Base-by-base conservation (phyloP, 345 rosid species). In the Pistacia integerrima region DNA sequence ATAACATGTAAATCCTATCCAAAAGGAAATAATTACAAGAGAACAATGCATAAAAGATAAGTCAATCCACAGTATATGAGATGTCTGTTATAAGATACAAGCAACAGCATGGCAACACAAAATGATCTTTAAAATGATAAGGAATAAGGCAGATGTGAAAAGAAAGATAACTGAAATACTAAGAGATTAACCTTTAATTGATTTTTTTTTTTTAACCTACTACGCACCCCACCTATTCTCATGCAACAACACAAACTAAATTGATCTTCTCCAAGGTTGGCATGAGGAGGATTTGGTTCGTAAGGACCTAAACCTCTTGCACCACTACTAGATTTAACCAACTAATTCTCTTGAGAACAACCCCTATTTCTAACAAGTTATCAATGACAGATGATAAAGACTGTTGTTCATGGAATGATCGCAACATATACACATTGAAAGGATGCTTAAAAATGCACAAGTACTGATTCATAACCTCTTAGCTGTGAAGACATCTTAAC, bases 381-480 rank as follows among this genome's bases (percentile, higher is more conserved):
- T 22, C 59, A 8, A 30, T 30, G 46, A 68, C 33, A 11, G 44
- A 33, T 52, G 8, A 7, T 5, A 9, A 13, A 30, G 73, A 52
- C 28, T 52, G 16, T 52, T 9, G 22, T 22, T 30, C 46, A 33
- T 4, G 28, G 60, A 52, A 54, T 4, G 3, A 17, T 11, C 4
- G 28, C 48, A 14, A 17, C 5, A 28, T 58, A 28, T 58, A 33
- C 38, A 38, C 22, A 18, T 3, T 1, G 11, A 70, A 70, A 35
- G 9, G 8, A 20, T 22, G 38, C 14, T 71, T 20, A 35, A 38
- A 48, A 20, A 41, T 57, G 22, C 51, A 30, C 35, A 18, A 56
- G 13, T 36, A n/a, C 54, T 12, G 20, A 71, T 33, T 64, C 41
- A 41, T 71, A 38, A 71, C 12, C 74, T 71, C 51, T 38, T 20